Conservation (phyloP, 345 rosid species). For the Sonneratia caseolaris region DNA sequence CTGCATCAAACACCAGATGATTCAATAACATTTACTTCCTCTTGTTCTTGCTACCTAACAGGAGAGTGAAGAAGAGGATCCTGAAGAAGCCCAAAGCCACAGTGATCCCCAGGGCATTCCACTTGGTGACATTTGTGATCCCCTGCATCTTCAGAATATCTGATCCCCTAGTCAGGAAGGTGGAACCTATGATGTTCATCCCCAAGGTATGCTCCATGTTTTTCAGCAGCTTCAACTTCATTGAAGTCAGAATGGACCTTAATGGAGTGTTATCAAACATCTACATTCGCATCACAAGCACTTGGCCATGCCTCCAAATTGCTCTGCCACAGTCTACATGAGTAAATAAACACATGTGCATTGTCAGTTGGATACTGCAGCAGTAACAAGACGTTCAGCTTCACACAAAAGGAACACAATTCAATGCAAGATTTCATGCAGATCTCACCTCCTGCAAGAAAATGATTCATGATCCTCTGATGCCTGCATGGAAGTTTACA, state of each 20-base stretch:
- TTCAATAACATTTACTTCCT: constrained; percentile 23
- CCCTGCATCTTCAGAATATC: constrained; percentile 47
- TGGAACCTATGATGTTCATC: constrained; percentile 42
- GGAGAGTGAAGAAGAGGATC: constrained; percentile 53
- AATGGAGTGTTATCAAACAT: constrained; percentile 76
- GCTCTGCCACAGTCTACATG: constrained; percentile 17
- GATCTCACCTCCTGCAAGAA: too few relatives aligned
- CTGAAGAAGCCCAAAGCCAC: constrained; percentile 97
- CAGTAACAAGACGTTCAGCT: too few relatives aligned
- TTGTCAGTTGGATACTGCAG: too few relatives aligned
- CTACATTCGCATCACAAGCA: constrained; percentile 78
- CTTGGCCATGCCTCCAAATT: constrained; percentile 43
- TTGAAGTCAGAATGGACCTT: constrained; percentile 21
- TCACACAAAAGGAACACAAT: too few relatives aligned
- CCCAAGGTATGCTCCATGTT: constrained; percentile 47
- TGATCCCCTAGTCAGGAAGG: constrained; percentile 66
- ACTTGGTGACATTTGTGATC: constrained; percentile 57
- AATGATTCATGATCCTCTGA: constrained; percentile 4
- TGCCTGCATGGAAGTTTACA: too few relatives aligned
- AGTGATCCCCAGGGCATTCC: constrained; percentile 80
- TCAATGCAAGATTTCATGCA: too few relatives aligned
- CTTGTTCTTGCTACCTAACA: constrained; percentile 88
- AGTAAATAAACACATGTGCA: too few relatives aligned
- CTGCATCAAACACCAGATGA: not conserved
- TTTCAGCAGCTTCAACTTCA: constrained; percentile 44